Conservation (phyloP, 139 green algal genomes). For the Bryopsis sp. region DNA sequence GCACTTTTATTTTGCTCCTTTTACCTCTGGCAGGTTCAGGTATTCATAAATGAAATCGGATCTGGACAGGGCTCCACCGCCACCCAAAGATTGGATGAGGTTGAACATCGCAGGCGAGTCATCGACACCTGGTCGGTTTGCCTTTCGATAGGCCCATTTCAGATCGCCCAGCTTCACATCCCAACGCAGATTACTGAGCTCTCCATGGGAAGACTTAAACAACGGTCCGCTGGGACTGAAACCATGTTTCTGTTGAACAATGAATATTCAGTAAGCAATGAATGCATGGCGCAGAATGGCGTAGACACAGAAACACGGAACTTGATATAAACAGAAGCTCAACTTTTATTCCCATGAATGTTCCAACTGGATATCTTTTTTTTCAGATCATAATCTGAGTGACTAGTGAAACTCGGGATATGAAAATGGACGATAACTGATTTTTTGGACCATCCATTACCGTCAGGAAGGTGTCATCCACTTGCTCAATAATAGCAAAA, state of each 20-base stretch:
- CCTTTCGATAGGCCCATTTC: slow-evolving; percentile 28
- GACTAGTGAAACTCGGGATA: no score
- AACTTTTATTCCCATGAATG: no score
- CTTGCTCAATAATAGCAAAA: slow-evolving; percentile 52
- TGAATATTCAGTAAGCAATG: no score
- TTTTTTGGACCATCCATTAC: slow-evolving; percentile 16
- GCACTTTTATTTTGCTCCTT: no score
- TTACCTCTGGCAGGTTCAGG: slow-evolving; percentile 59
- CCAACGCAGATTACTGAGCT: slow-evolving; percentile 42
- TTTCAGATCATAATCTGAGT: no score
- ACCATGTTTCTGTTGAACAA: slow-evolving; percentile 1
- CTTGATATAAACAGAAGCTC: no score
- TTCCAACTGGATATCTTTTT: no score
- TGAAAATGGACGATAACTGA: background rate
- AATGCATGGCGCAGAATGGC: no score
- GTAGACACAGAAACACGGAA: no score
- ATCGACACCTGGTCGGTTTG: background rate
- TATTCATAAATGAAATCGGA: slow-evolving; percentile 54
- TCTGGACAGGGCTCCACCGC: slow-evolving; percentile 28
- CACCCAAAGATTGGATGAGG: slow-evolving; percentile 48
- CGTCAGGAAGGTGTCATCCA: slow-evolving; percentile 43
- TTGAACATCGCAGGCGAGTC: slow-evolving; percentile 44
- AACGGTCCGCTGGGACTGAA: background rate
- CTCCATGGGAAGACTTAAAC: slow-evolving; percentile 14
- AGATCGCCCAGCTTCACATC: slow-evolving; percentile 31